Percentiles rank a stretch among this genome's conserved stretches.
Evolutionary conservation across 2,329 filamentous ascomycete species (phyloP).

Genomic region (Tympanopsis confertula): DNA sequence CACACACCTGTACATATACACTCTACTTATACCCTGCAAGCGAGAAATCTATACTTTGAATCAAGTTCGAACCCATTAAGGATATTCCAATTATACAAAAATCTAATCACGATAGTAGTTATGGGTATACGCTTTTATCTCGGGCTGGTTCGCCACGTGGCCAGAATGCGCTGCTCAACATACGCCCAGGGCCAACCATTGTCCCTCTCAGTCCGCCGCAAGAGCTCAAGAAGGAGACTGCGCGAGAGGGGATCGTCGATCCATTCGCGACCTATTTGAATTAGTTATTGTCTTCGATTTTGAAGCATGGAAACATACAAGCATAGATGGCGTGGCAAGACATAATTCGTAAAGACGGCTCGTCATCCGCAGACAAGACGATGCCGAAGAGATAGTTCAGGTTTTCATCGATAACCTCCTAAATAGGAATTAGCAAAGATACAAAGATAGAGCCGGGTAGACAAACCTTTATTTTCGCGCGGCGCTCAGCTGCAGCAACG

Average conservation of each 20-base stretch:
- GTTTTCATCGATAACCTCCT: neutral
- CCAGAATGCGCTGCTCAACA: neutral
- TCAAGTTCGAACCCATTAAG: too few relatives aligned
- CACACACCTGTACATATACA: too few relatives aligned
- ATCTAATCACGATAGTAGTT: too few relatives aligned
- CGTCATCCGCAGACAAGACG: slow-evolving; percentile 1
- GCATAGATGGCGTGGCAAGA: slow-evolving; percentile 2
- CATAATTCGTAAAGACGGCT: neutral
- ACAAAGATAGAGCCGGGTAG: neutral
- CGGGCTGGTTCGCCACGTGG: too few relatives aligned
- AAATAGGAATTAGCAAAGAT: neutral
- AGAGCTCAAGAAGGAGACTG: neutral
- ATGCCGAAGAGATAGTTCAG: slow-evolving; percentile 1
- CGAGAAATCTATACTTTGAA: too few relatives aligned
- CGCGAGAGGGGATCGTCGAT: slow-evolving; percentile 1
- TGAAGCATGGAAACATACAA: neutral
- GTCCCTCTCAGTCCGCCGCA: slow-evolving; percentile 1
- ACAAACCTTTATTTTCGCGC: slow-evolving; percentile 1
- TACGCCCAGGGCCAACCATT: slow-evolving; percentile 3
- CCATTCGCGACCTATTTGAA: slow-evolving; percentile 1
- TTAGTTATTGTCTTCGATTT: neutral
- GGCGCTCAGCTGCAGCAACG: neutral
- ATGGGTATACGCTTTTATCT: too few relatives aligned
- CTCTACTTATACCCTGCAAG: too few relatives aligned
- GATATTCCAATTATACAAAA: too few relatives aligned